A percentile compares a stretch with the other conserved stretches of the same genome.
phyloP scores from a whole-genome alignment of 345 rosid genomes.

The Pistacia atlantica region DNA sequence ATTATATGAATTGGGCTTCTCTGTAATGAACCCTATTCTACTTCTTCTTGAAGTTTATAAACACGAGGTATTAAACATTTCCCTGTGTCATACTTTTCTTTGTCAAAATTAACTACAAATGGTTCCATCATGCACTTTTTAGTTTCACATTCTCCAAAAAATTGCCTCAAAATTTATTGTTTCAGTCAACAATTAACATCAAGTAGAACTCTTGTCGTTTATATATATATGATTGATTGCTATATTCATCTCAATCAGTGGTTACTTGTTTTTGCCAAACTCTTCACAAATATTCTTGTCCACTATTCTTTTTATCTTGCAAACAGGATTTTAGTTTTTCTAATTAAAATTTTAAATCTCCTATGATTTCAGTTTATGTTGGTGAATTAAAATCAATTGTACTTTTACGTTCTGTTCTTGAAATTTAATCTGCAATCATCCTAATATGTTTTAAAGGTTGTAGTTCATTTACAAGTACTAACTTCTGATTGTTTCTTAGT shows the following conservation, averaged over 20 bases:
- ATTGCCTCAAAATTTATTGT: slow-evolving; percentile 9
- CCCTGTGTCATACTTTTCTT: slow-evolving; percentile 1
- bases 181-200: neutral
- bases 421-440: slow-evolving; percentile 1
- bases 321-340: neutral
- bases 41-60: slow-evolving; percentile 91
- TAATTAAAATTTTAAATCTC: neutral
- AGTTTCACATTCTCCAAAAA: neutral
- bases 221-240: neutral
- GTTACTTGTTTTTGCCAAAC: neutral
- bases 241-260: neutral
- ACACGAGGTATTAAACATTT: slow-evolving; percentile 68
- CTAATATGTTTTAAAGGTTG: slow-evolving; percentile 5
- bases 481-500: slow-evolving; percentile 49
- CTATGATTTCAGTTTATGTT: neutral
- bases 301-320: neutral
- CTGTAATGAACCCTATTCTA: slow-evolving; percentile 70
- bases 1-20: slow-evolving; percentile 85
- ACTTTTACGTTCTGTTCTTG: neutral
- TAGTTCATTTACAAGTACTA: slow-evolving; percentile 14
- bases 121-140: neutral
- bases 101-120: neutral
- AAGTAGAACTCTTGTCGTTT: neutral
- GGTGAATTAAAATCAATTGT: neutral
- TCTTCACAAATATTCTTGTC: slow-evolving; percentile 9